phyloP scores from a whole-genome alignment of 495 filamentous ascomycete genomes.

The Neurospora pannonica region DNA sequence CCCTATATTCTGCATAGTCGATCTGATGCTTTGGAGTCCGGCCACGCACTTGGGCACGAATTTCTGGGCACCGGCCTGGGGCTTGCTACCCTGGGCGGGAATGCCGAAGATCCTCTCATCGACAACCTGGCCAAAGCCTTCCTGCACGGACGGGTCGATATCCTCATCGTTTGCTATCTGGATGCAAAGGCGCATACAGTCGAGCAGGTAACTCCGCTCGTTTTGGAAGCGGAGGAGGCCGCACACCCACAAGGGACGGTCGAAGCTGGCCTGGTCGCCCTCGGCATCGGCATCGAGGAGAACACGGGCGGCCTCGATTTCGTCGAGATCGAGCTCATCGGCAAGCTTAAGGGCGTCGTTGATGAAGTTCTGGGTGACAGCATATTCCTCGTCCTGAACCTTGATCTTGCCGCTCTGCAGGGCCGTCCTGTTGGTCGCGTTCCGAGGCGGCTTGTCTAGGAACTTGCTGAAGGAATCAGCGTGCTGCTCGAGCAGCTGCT shows the following conservation, averaged over 20 bases:
- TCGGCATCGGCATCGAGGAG: constrained; percentile 60
- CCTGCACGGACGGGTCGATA: constrained; percentile 26
- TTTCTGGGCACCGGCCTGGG: constrained; percentile 15
- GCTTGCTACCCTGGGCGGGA: constrained; percentile 15
- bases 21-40: constrained; percentile 63
- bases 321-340: constrained; percentile 82
- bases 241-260: constrained; percentile 57
- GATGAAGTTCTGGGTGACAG: constrained; percentile 80
- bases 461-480: constrained; percentile 66
- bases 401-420: constrained; percentile 54
- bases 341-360: constrained; percentile 68
- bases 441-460: constrained; percentile 64
- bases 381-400: constrained; percentile 60
- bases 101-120: constrained; percentile 28
- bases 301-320: constrained; percentile 67
- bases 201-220: constrained; percentile 64
- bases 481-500: constrained; percentile 56
- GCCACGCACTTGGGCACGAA: constrained; percentile 61
- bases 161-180: constrained; percentile 51
- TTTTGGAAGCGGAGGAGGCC: constrained; percentile 81
- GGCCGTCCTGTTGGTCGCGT: constrained; percentile 49
- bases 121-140: constrained; percentile 28
- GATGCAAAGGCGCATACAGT: constrained; percentile 70
- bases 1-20: constrained; percentile 57
- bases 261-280: constrained; percentile 52